These are phyloP conservation scores for Thermochaetoides thermophila DNA, from an alignment of 495 filamentous ascomycete genomes.

Conservation along the genomic window DNA sequence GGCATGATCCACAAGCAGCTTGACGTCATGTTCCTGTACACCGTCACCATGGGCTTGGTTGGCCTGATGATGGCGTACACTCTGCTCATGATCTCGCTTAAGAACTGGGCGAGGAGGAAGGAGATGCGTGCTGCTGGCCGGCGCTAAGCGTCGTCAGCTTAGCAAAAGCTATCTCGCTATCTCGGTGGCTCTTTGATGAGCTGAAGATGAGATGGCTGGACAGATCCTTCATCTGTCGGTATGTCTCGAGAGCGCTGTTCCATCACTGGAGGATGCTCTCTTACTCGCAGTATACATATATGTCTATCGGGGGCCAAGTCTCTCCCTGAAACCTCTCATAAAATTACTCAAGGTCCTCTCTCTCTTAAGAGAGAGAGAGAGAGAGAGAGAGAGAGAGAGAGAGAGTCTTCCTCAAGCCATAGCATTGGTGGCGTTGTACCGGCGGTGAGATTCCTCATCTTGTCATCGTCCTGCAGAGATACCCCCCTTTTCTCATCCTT, in stretches of 20 bases:
- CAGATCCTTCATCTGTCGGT: not conserved
- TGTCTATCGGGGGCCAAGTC: not conserved
- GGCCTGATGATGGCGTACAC: constrained; percentile 79
- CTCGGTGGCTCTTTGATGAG: not conserved
- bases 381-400: too few relatives aligned
- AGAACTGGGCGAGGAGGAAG: constrained; percentile 68
- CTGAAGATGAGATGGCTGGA: not conserved
- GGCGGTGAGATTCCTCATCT: not conserved
- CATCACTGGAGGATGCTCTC: too few relatives aligned
- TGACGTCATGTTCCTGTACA: constrained; percentile 88
- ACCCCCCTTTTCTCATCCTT: not conserved
- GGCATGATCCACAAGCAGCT: constrained; percentile 61
- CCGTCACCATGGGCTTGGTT: constrained; percentile 70
- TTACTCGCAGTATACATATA: not conserved
- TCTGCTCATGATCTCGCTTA: constrained; percentile 64
- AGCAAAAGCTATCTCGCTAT: too few relatives aligned
- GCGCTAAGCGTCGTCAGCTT: not conserved
- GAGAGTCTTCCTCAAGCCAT: not conserved
- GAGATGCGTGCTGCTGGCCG: constrained; percentile 22
- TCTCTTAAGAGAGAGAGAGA: too few relatives aligned
- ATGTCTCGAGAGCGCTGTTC: too few relatives aligned
- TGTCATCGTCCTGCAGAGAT: not conserved
- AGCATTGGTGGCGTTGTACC: not conserved
- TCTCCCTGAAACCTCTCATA: not conserved
- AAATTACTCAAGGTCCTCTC: too few relatives aligned